Percentiles rank a stretch among this genome's conserved stretches.
phyloP scores from a whole-genome alignment of 1,284 basidiomycete genomes.

The Spongiforma sp. region DNA sequence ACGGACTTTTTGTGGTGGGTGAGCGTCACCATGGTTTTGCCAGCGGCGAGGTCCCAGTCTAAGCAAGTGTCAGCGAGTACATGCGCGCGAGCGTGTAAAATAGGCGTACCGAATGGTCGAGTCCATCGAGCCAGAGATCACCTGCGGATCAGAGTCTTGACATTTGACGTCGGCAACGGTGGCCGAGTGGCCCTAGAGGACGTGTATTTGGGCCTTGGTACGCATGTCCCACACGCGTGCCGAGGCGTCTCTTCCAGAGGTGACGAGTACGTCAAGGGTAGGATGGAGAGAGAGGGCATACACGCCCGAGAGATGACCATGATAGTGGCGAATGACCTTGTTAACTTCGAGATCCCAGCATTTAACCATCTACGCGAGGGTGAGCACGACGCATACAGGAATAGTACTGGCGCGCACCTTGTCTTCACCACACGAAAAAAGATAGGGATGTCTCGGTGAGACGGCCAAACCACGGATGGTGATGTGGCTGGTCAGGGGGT shows the following conservation, averaged over 20 bases:
- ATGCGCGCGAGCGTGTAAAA: no score
- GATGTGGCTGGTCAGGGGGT: conserved; percentile 97
- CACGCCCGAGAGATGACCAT: conserved; percentile 96
- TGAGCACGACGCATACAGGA: neutral
- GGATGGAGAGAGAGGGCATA: conserved; percentile 93
- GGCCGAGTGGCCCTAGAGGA: conserved; percentile 91
- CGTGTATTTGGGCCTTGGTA: conserved; percentile 95
- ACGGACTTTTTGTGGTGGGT: conserved; percentile 99
- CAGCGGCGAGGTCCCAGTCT: conserved; percentile 99
- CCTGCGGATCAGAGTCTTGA: conserved; percentile 96
- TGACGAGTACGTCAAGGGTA: conserved; percentile 94
- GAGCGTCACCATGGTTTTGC: conserved; percentile 93
- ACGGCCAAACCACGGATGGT: conserved; percentile 96
- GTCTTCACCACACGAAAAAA: conserved; percentile 98
- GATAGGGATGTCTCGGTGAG: conserved; percentile 91
- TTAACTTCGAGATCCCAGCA: conserved; percentile 99
- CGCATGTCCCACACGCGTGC: conserved; percentile 99
- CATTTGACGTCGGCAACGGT: conserved; percentile 95
- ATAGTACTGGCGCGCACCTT: conserved; percentile 61
- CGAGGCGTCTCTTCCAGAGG: conserved; percentile 93
- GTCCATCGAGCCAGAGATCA: conserved; percentile 99
- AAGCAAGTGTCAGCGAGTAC: conserved; percentile 52
- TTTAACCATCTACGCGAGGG: conserved; percentile 81
- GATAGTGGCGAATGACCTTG: conserved; percentile 98
- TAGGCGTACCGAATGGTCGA: conserved; percentile 82